phyloP scores from a whole-genome alignment of 176 grass and related monocot genomes.

The Triticum timopheevii region DNA sequence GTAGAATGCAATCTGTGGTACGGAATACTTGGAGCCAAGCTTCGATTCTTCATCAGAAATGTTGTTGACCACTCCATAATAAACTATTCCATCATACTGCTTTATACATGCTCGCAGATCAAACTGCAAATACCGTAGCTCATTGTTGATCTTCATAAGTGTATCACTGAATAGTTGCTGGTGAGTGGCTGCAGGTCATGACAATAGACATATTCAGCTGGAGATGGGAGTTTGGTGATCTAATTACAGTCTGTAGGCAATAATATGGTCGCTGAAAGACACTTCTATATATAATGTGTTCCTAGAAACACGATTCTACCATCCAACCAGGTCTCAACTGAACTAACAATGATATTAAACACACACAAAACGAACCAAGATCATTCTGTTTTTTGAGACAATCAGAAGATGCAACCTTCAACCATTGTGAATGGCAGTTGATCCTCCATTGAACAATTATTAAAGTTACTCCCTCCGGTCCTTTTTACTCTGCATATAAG shows the following conservation, averaged over 20 bases:
- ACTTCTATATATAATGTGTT: not conserved
- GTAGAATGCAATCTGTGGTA: conserved; percentile 89
- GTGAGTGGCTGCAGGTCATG: conserved; percentile 44
- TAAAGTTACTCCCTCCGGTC: not conserved
- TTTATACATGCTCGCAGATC: conserved; percentile 86
- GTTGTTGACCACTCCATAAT: conserved; percentile 84
- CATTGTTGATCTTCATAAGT: conserved; percentile 80
- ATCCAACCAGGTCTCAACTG: not conserved
- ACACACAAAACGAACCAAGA: not conserved
- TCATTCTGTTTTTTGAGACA: not conserved
- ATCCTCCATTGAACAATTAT: not conserved
- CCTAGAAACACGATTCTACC: not conserved
- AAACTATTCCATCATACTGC: conserved; percentile 73
- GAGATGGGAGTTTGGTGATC: not conserved
- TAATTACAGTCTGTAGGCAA: not conserved
- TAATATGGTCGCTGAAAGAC: not conserved
- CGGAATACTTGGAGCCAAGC: conserved; percentile 83
- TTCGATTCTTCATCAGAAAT: conserved; percentile 78
- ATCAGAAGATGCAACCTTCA: not conserved
- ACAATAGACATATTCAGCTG: conserved; percentile 5
- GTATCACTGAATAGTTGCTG: conserved; percentile 60
- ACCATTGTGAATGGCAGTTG: not conserved
- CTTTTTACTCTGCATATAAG: too few species aligned
- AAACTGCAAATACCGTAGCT: conserved; percentile 68
- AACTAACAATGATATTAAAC: not conserved